Evolutionary conservation across 1,284 basidiomycete genomes (phyloP), one percentile per base, ranked within the genome.

Genomic region (Mrakiaceae sp.): DNA sequence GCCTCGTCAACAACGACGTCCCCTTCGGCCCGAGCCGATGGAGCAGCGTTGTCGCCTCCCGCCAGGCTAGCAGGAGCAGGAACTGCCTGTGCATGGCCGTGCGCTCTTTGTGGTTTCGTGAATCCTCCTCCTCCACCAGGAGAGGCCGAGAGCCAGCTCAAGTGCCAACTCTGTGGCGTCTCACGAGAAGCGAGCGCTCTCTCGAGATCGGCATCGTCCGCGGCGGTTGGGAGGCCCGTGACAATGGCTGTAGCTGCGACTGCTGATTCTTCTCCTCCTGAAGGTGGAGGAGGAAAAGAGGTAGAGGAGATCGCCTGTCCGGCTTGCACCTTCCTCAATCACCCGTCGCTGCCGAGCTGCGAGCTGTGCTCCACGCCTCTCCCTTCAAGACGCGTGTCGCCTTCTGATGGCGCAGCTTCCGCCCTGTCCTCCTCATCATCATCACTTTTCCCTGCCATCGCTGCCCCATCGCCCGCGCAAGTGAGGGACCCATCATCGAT

Each of bases 321-420:
- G 0, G 85, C 85, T 0, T 98, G 95, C 72, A 98, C 95, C 0
- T 98, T 95, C 72, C 79, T 93, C 44, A 98, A 98, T 74, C 86
- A 90, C 69, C 84, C 85, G 0, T 86, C 83, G 1, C 79, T 94
- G 70, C 74, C 75, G 1, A 75, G 78, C 9, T 98, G 95, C 77
- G 95, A 98, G 76, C 88, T 98, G 14, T 98, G 95, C 73, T 82
- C 81, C 4, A 87, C 89, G 6, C 77, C 82, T 0, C 78, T 96
- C 7, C 73, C 73, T 11, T 27, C 7, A 10, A n/a, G 40, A 6
- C 52, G 52, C 11, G 61, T 14, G 3, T 9, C 12, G 4, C 42
- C n/a, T 14, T 12, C 51, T 49, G 48, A 39, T 12, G 46, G 9
- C 44, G 10, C 59, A 43, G 12, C 48, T 16, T 16, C 63, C 14